A percentile compares a stretch with the other conserved stretches of the same genome.
Conservation (phyloP, 176 grass and related monocot species). For the Oryza punctata region DNA sequence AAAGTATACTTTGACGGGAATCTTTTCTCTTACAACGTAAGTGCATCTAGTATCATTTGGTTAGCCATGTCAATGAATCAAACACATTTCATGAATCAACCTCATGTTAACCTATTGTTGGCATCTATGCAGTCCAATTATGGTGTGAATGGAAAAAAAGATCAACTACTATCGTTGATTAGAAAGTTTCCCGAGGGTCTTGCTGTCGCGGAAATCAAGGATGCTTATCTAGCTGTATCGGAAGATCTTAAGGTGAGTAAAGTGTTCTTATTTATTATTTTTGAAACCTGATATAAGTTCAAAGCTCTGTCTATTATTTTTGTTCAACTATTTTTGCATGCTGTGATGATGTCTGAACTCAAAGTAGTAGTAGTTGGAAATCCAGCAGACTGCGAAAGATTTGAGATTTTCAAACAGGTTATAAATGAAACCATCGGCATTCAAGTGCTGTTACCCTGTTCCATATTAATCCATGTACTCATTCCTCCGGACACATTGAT, state of each 20-base stretch:
- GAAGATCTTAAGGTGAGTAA: slow-evolving; percentile 72
- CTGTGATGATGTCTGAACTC: not conserved
- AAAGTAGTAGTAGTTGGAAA: not conserved
- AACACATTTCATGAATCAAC: not conserved
- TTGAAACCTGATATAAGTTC: not conserved
- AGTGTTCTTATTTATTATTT: slow-evolving; percentile 8
- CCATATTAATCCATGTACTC: not conserved
- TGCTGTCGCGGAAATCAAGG: slow-evolving; percentile 69
- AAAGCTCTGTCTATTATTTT: not conserved
- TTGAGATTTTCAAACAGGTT: not conserved
- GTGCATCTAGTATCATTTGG: not conserved
- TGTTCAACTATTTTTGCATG: not conserved
- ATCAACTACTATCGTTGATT: slow-evolving; percentile 61
- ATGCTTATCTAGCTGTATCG: slow-evolving; percentile 68
- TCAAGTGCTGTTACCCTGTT: slow-evolving; percentile 2
- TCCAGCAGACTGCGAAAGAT: not conserved
- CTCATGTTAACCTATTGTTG: not conserved
- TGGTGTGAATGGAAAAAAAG: slow-evolving; percentile 75
- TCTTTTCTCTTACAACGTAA: slow-evolving; percentile 77
- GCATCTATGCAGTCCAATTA: slow-evolving; percentile 52
- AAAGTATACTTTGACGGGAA: slow-evolving; percentile 72
- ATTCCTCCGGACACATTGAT: not conserved
- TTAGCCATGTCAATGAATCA: not conserved
- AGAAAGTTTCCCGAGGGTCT: slow-evolving; percentile 47
- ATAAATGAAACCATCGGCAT: not conserved